Conservation (phyloP, 148 eudicot genomes). For the Nepenthes mirabilis region DNA sequence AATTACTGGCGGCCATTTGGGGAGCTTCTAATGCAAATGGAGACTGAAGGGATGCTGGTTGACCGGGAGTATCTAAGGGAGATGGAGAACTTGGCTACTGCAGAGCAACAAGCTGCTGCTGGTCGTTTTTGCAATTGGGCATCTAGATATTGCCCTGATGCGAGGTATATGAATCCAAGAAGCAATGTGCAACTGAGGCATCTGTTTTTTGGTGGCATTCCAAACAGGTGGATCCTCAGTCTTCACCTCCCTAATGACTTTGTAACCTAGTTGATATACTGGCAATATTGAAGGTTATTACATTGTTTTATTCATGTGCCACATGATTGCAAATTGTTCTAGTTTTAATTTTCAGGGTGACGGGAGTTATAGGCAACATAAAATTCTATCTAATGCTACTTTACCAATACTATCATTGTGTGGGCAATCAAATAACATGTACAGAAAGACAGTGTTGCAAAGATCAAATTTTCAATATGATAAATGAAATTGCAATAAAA, state of each 20-base stretch:
- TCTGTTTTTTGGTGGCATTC: constrained; percentile 79
- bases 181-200: constrained; percentile 86
- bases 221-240: constrained; percentile 43
- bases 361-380: no score
- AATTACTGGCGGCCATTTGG: constrained; percentile 92
- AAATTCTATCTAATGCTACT: no score
- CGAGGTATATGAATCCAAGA: constrained; percentile 82
- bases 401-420: no score
- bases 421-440: no score
- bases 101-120: constrained; percentile 75
- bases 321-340: not conserved
- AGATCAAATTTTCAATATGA: no score
- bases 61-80: constrained; percentile 72
- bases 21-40: constrained; percentile 76
- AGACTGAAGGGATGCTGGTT: constrained; percentile 91
- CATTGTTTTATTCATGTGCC: not conserved
- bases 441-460: no score
- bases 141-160: constrained; percentile 77
- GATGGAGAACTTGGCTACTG: constrained; percentile 81
- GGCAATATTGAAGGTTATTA: not conserved
- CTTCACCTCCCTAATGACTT: not conserved
- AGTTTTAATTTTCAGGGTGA: no score
- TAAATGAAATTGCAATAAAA: no score
- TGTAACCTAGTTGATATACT: not conserved
- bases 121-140: constrained; percentile 89